Base-by-base conservation (phyloP, 768 basidiomycete genomes). In the Suillus fuscotomentosus region DNA sequence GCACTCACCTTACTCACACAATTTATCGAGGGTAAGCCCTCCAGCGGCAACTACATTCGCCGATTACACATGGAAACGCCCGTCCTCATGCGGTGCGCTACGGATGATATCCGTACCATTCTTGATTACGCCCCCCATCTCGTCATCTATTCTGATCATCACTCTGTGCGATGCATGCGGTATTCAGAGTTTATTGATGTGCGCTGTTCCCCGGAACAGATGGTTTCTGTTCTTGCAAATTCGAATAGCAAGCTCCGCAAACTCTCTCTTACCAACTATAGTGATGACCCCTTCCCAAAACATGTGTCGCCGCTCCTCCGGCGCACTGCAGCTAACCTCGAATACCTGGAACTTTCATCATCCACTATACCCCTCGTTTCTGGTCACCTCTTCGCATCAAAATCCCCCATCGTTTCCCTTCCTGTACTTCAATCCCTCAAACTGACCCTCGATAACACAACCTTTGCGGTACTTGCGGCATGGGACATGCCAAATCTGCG, bases 181-280 rank as follows among this genome's bases (percentile, higher is more conserved):
- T 80, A 79, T 69, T 79, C 82, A 31, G 77, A 82, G 24, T 76
- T 79, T 60, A 77, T 75, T 39, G 79, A 83, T 55, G 78, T 80
- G 9, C 73, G 80, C 42, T 81, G 79, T 65, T 82, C 83, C n/a
- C 83, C 84, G 3, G 82, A 86, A 60, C 82, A 83, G 62, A 80
- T 91, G 60, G 82, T 91, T 13, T 81, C 80, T 11, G 82, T 86
- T 13, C 83, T 91, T 66, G 85, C 81, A 55, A 84, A 77, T 54
- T 84, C 84, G 17, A 78, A 81, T 51, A 83, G 81, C 67, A 75
- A 77, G 53, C 78, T 92, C 42, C 83, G 85, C 5, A 78, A 85
- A 36, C 78, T 92, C 15, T 86, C 84, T 31, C 90, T 88, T 83
- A 91, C 90, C 42, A 90, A 86, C 70, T 92, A 92, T 68, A 88